Evolutionary conservation across 2,329 filamentous ascomycete species (phyloP), one percentile per base, ranked within the genome.

Genomic region (Xylaria sp.): DNA sequence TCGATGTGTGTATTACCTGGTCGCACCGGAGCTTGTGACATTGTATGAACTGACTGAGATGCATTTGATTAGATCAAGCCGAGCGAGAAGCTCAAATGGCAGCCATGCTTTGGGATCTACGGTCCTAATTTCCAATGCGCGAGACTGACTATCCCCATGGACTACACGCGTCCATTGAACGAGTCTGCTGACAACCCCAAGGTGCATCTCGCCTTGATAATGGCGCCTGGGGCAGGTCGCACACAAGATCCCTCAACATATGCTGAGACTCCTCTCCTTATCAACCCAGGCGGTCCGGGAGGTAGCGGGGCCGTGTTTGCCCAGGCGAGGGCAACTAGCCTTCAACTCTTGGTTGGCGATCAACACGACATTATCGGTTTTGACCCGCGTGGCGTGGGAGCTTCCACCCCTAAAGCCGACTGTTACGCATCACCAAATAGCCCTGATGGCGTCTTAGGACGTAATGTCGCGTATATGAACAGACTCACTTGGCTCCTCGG

Each of bases 241-340:
- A 77, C 74, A 29, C 54, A 74, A 13, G 71, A 76, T 37, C 75
- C 76, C 9, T 69, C 75, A 2, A 73, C 77, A 4, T 79, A 77
- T 59, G 78, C 79, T 12, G 78, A 77, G 59, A 80, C 81, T 0
- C 83, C 84, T 4, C 68, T 85, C 16, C 72, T 85, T 4, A 4
- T 84, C 57, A 85, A 85, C 68, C 83, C 83, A 13, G 84, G 84
- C 35, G 84, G 84, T 0, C 84, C 84, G 1, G 83, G 84, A 21
- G 83, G 82, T 0, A 79, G 80, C 25, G 84, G 83, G 4, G 78
- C 79, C 0, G 1, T 55, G 0, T 73, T 82, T 21, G 74, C 75
- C 4, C 63, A 79, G 0, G 18, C 6, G 9, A 35, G 66, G 8
- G 83, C 78, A 21, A 21, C 42, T 2, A 47, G 61, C 5, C 63